phyloP scores from a whole-genome alignment of 306 rosid species.

The Vicia faba region DNA sequence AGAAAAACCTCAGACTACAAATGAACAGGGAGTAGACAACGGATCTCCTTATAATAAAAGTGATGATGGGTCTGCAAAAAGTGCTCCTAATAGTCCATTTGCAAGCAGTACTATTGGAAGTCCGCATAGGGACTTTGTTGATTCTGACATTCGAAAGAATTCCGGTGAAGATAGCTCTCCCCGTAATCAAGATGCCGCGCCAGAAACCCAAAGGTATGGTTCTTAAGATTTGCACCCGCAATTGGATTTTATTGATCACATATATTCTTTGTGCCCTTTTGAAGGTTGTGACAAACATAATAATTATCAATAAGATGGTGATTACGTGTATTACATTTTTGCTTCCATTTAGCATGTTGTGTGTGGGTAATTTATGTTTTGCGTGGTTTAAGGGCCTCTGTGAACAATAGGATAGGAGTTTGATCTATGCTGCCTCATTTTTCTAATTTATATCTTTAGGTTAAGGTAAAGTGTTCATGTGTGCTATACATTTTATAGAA shows the following conservation, averaged over 20 bases:
- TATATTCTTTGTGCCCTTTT: slow-evolving; percentile 32
- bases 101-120: slow-evolving; percentile 72
- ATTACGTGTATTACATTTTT: neutral
- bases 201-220: slow-evolving; percentile 70
- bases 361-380: neutral
- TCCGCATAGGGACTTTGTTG: slow-evolving; percentile 63
- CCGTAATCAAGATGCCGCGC: slow-evolving; percentile 47
- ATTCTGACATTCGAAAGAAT: slow-evolving; percentile 59
- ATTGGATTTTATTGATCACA: slow-evolving; percentile 20
- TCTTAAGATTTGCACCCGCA: slow-evolving; percentile 22
- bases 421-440: slow-evolving; percentile 13
- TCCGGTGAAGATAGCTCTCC: slow-evolving; percentile 66
- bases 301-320: neutral
- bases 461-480: slow-evolving; percentile 7
- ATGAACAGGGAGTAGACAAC: slow-evolving; percentile 69
- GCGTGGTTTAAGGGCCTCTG: slow-evolving; percentile 6
- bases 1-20: slow-evolving; percentile 52
- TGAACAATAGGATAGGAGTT: slow-evolving; percentile 9
- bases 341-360: slow-evolving; percentile 1
- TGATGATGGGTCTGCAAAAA: slow-evolving; percentile 62
- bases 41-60: slow-evolving; percentile 63
- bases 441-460: slow-evolving; percentile 5
- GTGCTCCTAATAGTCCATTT: slow-evolving; percentile 78
- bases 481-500: slow-evolving; percentile 2
- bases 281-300: slow-evolving; percentile 1